Evolutionary conservation across 106 monocot genomes (phyloP).

Genomic region (Phalaenopsis equestris): DNA sequence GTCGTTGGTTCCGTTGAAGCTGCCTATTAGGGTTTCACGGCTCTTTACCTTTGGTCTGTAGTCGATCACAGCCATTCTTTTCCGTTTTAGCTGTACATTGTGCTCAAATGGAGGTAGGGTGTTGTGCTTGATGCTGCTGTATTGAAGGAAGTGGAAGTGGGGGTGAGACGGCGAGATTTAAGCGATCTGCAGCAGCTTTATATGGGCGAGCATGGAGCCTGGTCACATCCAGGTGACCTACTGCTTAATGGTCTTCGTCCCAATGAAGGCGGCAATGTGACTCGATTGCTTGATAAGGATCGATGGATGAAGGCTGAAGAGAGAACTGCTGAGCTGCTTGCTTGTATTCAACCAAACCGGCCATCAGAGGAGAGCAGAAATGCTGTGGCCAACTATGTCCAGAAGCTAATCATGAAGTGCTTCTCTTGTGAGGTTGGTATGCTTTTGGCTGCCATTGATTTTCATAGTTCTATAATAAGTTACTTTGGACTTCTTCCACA

Average conservation of each 20-base stretch:
- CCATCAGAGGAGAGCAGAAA: conserved; percentile 63
- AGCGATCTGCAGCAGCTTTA: conserved; percentile 13
- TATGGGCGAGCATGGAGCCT: conserved; percentile 51
- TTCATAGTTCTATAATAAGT: not conserved
- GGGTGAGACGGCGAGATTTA: not conserved
- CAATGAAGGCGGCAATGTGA: conserved; percentile 28
- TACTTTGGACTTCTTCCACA: not conserved
- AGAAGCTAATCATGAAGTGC: conserved; percentile 51
- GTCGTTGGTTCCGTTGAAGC: not conserved
- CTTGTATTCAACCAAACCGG: conserved; percentile 59
- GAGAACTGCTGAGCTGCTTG: conserved; percentile 55
- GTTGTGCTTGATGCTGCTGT: not conserved
- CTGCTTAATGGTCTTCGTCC: conserved; percentile 58
- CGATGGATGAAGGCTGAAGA: conserved; percentile 57
- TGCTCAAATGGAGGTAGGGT: not conserved
- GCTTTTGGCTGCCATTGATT: not conserved
- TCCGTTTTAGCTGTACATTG: not conserved
- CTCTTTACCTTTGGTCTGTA: not conserved
- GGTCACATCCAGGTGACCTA: conserved; percentile 16
- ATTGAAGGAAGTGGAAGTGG: not conserved
- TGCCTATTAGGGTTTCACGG: not conserved
- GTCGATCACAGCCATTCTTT: no score
- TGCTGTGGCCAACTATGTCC: conserved; percentile 74
- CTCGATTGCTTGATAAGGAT: conserved; percentile 46
- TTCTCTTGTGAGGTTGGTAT: conserved; percentile 65